Percentiles rank a stretch among this genome's conserved stretches.
phyloP scores from a whole-genome alignment of 306 rosid genomes.

The Hippophae tibetana region DNA sequence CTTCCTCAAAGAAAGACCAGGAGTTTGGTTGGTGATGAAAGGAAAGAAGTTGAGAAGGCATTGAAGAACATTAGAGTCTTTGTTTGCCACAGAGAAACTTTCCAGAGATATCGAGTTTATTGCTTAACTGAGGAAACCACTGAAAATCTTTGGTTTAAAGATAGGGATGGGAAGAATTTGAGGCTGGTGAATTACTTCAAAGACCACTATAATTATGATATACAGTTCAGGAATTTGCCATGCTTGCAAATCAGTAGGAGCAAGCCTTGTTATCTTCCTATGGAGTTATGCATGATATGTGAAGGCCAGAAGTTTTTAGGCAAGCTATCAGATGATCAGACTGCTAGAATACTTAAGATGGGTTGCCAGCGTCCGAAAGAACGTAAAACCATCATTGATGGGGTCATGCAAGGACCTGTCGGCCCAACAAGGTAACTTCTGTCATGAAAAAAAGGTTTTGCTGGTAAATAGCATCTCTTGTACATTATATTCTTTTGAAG shows the following conservation, averaged over 20 bases:
- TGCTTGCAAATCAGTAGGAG: constrained; percentile 93
- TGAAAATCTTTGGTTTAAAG: constrained; percentile 84
- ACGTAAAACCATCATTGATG: constrained; percentile 74
- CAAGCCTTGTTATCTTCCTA: constrained; percentile 94
- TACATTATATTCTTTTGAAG: constrained; percentile 2
- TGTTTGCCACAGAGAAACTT: constrained; percentile 94
- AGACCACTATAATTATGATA: constrained; percentile 87
- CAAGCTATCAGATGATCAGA: constrained; percentile 88
- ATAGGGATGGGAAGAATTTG: constrained; percentile 74
- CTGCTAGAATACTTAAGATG: constrained; percentile 90
- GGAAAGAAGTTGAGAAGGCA: constrained; percentile 78
- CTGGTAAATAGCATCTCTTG: background rate
- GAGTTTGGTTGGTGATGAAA: constrained; percentile 49
- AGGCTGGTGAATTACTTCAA: constrained; percentile 75
- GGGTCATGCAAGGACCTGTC: constrained; percentile 68
- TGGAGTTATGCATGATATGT: constrained; percentile 95
- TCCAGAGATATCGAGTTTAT: constrained; percentile 78
- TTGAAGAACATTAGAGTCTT: constrained; percentile 82
- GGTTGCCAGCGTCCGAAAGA: constrained; percentile 89
- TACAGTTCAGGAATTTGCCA: constrained; percentile 74
- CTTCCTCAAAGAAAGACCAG: constrained; percentile 64
- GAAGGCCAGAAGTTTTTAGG: constrained; percentile 97
- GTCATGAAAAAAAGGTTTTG: background rate
- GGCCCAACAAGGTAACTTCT: constrained; percentile 75
- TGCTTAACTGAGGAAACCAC: constrained; percentile 90